These are phyloP conservation scores for Aschersonia sp. DNA, from an alignment of 2,329 filamentous ascomycete genomes.

Conservation along the genomic window DNA sequence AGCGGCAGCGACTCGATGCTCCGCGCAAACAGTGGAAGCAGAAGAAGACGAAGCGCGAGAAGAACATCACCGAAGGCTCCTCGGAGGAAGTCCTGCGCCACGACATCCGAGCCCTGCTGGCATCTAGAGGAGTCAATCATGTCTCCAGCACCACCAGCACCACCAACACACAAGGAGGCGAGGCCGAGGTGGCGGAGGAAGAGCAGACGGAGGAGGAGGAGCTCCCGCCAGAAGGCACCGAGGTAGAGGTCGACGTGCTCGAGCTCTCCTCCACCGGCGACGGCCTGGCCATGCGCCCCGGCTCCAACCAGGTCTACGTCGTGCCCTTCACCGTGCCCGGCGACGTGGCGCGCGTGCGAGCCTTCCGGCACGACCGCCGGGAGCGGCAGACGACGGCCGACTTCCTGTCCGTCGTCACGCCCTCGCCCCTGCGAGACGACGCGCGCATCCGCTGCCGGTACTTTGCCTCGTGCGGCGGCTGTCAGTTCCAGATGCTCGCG, in stretches of 20 bases:
- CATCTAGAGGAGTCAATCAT: conserved; percentile 18
- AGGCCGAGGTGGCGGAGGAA: no score
- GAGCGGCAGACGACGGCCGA: conserved; percentile 66
- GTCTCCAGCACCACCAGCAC: no score
- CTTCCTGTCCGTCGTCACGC: conserved; percentile 61
- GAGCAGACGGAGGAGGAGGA: conserved; percentile 8
- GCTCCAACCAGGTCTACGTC: conserved; percentile 56
- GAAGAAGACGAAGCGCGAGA: conserved; percentile 43
- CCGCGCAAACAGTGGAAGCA: conserved; percentile 16
- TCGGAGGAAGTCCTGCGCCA: conserved; percentile 51
- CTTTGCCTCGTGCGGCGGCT: conserved; percentile 77
- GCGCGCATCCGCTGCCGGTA: conserved; percentile 68
- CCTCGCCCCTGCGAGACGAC: conserved; percentile 66
- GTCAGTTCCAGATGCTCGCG: conserved; percentile 94
- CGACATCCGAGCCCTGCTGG: conserved; percentile 44
- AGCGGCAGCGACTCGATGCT: conserved; percentile 1
- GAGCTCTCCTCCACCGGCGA: conserved; percentile 86
- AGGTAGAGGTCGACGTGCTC: conserved; percentile 69
- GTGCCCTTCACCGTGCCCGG: conserved; percentile 83
- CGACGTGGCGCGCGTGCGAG: conserved; percentile 64
- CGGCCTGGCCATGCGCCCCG: conserved; percentile 61
- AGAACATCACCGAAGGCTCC: conserved; percentile 45
- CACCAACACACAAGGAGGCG: no score
- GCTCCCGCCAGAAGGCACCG: conserved; percentile 49
- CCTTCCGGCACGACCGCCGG: conserved; percentile 53